Evolutionary conservation across 257 asterid genomes (phyloP), one percentile per base, ranked within the genome.

Genomic region (Primulina eburnea): DNA sequence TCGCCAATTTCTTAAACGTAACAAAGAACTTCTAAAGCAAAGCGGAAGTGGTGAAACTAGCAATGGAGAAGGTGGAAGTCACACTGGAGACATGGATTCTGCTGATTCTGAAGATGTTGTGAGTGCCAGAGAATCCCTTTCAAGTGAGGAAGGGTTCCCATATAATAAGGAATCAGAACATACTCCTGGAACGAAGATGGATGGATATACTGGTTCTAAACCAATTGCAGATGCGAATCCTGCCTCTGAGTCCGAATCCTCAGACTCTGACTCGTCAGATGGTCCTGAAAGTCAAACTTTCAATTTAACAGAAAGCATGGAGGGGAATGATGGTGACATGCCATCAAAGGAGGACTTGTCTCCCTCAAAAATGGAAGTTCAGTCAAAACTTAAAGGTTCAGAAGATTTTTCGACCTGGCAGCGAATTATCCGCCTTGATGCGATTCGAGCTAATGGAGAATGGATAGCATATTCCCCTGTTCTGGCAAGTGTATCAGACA

Each of bases 381-480:
- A 77, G 79, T 87, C 96, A 70, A 71, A 81, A 64, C 84, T 82
- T 67, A 68, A 66, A 20, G 82, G 72, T 37, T 55, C 77, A 38
- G 96, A 91, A 85, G 90, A 87, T 82, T 89, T 84, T 24, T 77
- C 84, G 80, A 80, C 96, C 60, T 89, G 97, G 96, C 96, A 87
- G 76, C 87, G 96, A 9, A 92, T 92, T 64, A 89, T 92, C 60
- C 95, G 96, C 63, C 84, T 92, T 18, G 97, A 92, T 74, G 97
- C 96, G 7, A 37, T 92, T 64, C 96, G 97, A 77, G 88, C 97
- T 35, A 87, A 86, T 63, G 95, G 79, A 59, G 97, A 92, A 67
- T 92, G 96, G 95, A 86, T 81, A 29, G 37, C 74, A 18, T 86
- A 89, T 66, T 78, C 86, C 69, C 88, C 87, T 2, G 50, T 76